Base-by-base conservation (phyloP, 805 yeast genomes). In the Sugiyamaella valdiviana region DNA sequence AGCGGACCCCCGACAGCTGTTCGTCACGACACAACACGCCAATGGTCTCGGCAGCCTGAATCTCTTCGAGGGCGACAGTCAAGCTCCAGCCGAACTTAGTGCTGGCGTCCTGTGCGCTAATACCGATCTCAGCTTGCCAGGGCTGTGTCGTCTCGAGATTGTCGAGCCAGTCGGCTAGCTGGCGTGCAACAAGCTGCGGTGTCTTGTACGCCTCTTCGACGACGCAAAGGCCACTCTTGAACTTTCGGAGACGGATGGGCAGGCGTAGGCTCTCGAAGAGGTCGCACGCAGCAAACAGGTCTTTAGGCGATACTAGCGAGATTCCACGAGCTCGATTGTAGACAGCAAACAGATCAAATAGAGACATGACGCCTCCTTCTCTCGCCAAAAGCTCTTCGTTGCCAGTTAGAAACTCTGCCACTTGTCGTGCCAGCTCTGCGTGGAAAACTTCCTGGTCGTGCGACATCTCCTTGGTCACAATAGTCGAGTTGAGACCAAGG, bases 391-490 rank as follows among this genome's bases (percentile, higher is more conserved):
- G 52, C 9, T 26, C 32, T 26, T 26, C 32, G 44, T 78, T 56
- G 51, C 68, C 60, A 52, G 65, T 63, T 7, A 85, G 68, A 63
- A 79, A 89, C 57, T 85, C 95, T 37, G 87, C 81, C 2, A 91
- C 61, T 58, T 87, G 90, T 46, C 95, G 73, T 0, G 96, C 78
- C 15, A 88, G 67, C 58, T 88, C 96, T 50, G 64, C 60, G 46
- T 64, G 67, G 52, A 69, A 71, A 21, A 57, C 56, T 16, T 62
- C 60, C 38, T 55, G 57, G 49, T 64, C 68, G 1, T 52, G 63
- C 53, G 62, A 69, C 68, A 50, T 66, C 56, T 54, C 76, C 57
- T 46, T 71, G 64, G 43, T 62, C 21, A 54, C 65, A 39, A 56
- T 54, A 36, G 59, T 58, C 20, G 66, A 56, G 24, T 61, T 59